Evolutionary conservation across 345 rosid genomes (phyloP).

Genomic region (Citrus inodora): DNA sequence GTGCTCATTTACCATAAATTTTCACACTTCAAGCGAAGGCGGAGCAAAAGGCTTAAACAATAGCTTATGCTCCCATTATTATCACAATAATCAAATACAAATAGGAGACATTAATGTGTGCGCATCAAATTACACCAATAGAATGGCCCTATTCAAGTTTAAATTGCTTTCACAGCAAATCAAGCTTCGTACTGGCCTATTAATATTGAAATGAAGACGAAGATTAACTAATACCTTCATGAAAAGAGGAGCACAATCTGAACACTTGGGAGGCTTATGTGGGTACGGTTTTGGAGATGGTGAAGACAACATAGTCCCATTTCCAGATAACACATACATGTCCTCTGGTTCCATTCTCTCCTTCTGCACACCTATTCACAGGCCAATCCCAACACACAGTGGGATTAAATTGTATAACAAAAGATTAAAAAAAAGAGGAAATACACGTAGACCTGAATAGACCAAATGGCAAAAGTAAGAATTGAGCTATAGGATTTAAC

Average conservation of each 20-base stretch:
- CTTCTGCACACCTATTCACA: conserved; percentile 82
- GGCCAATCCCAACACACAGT: conserved; percentile 12
- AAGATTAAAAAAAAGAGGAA: neutral
- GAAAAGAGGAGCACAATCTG: conserved; percentile 89
- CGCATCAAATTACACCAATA: neutral
- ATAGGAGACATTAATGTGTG: neutral
- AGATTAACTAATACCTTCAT: conserved; percentile 52
- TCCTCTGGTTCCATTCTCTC: conserved; percentile 96
- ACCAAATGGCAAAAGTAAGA: neutral
- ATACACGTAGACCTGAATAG: neutral
- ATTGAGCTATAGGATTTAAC: neutral
- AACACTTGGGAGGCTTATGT: conserved; percentile 83
- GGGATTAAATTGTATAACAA: neutral
- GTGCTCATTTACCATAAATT: neutral
- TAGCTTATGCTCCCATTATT: neutral
- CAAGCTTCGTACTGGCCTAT: neutral
- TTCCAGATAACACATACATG: conserved; percentile 77
- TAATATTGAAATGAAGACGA: neutral
- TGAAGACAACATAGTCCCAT: conserved; percentile 53
- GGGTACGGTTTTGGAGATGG: conserved; percentile 89
- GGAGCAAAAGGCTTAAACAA: too few species aligned
- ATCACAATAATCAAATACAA: neutral
- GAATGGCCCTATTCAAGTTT: neutral
- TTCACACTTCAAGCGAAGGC: neutral
- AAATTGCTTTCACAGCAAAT: neutral